Evolutionary conservation across 2,329 filamentous ascomycete genomes (phyloP).

Genomic region (Rhynchosporium agropyri): DNA sequence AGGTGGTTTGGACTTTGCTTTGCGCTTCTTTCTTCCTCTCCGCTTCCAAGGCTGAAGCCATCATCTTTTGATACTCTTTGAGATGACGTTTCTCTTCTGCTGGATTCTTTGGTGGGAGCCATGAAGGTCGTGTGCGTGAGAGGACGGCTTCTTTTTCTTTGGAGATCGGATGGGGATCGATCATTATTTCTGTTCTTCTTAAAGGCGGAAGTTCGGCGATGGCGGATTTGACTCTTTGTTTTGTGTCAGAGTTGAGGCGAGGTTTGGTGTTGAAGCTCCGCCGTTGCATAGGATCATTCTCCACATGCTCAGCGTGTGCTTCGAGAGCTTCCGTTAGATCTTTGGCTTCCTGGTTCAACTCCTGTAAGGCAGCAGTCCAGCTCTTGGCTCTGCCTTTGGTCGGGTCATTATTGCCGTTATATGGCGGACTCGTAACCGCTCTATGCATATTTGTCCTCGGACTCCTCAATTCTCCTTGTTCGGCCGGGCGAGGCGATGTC

Average conservation of each 20-base stretch:
- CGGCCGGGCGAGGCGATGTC: conserved; percentile 60
- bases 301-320: conserved; percentile 70
- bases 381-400: conserved; percentile 66
- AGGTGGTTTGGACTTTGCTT: conserved; percentile 54
- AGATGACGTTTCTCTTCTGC: conserved; percentile 89
- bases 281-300: conserved; percentile 43
- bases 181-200: conserved; percentile 70
- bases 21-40: conserved; percentile 61
- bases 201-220: conserved; percentile 65
- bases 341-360: conserved; percentile 72
- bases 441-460: conserved; percentile 48
- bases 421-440: conserved; percentile 52
- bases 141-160: conserved; percentile 86
- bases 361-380: conserved; percentile 71
- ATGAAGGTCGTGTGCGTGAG: conserved; percentile 78
- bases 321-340: conserved; percentile 80
- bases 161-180: conserved; percentile 80
- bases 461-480: conserved; percentile 56
- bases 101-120: conserved; percentile 84
- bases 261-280: conserved; percentile 43
- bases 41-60: conserved; percentile 63
- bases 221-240: conserved; percentile 65
- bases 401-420: conserved; percentile 47
- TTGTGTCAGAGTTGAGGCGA: conserved; percentile 31
- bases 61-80: conserved; percentile 83